These are phyloP conservation scores for Sideroxylon spinosum DNA, from an alignment of 179 eudicot species.

Conservation along the genomic window DNA sequence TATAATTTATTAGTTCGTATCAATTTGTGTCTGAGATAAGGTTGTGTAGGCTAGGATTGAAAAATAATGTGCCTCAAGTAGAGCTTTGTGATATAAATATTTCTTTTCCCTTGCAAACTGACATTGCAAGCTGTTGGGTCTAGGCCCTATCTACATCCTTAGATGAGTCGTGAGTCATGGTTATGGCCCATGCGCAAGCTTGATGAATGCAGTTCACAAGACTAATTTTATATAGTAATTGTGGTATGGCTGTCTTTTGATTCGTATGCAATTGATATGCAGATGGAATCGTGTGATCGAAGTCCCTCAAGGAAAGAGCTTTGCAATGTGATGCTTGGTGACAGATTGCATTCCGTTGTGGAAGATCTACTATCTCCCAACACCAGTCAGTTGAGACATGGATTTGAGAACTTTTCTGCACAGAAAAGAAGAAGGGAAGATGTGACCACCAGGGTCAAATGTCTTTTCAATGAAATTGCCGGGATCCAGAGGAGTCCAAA, in stretches of 20 bases:
- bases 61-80: background rate
- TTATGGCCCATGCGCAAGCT: background rate
- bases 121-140: background rate
- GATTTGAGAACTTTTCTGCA: conserved; percentile 25
- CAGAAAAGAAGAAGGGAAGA: conserved; percentile 48
- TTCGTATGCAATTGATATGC: conserved; percentile 12
- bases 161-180: background rate
- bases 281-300: conserved; percentile 29
- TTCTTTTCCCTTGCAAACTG: background rate
- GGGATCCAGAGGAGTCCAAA: conserved; percentile 34
- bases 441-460: conserved; percentile 26
- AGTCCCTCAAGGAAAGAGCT: conserved; percentile 32
- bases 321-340: conserved; percentile 17
- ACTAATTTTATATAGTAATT: background rate
- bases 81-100: background rate
- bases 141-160: background rate
- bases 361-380: conserved; percentile 26
- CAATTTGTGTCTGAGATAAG: background rate
- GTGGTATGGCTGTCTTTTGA: conserved; percentile 5
- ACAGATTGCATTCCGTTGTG: conserved; percentile 18
- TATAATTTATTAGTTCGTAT: background rate
- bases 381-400: conserved; percentile 24
- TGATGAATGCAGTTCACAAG: conserved; percentile 8
- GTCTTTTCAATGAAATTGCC: conserved; percentile 27
- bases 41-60: background rate